A percentile compares a stretch with the other conserved stretches of the same genome.
These are phyloP conservation scores for Lanzia echinophila DNA, from an alignment of 2,329 filamentous ascomycete species.

Conservation along the genomic window DNA sequence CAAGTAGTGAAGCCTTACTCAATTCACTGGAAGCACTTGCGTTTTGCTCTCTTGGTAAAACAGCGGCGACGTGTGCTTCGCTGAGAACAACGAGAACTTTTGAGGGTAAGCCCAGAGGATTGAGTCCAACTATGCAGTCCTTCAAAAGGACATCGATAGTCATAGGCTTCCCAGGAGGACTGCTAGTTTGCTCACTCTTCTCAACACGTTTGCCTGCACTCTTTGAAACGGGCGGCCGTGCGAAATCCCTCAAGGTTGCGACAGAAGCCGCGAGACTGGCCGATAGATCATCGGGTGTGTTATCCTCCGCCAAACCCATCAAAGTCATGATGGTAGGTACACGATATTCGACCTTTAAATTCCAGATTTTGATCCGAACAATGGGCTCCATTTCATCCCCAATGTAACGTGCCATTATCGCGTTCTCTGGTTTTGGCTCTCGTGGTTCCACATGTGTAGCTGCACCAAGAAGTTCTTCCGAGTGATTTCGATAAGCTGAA, in stretches of 20 bases:
- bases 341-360: slow-evolving; percentile 80
- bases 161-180: slow-evolving; percentile 45
- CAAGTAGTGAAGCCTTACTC: slow-evolving; percentile 72
- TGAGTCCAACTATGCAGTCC: slow-evolving; percentile 78
- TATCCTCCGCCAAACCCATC: slow-evolving; percentile 60
- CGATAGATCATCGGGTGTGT: slow-evolving; percentile 66
- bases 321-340: slow-evolving; percentile 78
- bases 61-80: slow-evolving; percentile 65
- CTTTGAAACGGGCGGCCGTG: slow-evolving; percentile 37
- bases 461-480: slow-evolving; percentile 65
- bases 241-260: slow-evolving; percentile 63
- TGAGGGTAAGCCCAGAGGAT: slow-evolving; percentile 67
- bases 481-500: slow-evolving; percentile 54
- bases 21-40: slow-evolving; percentile 61
- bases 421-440: slow-evolving; percentile 42
- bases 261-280: slow-evolving; percentile 72
- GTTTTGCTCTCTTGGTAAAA: slow-evolving; percentile 57
- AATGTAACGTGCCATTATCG: slow-evolving; percentile 83
- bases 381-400: slow-evolving; percentile 91
- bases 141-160: slow-evolving; percentile 68
- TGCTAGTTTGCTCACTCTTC: background rate
- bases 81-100: slow-evolving; percentile 75
- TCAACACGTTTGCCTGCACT: slow-evolving; percentile 8
- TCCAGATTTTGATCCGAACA: slow-evolving; percentile 80
- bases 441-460: slow-evolving; percentile 27